A percentile compares a stretch with the other conserved stretches of the same genome.
Conservation (phyloP, 1,284 basidiomycete species). For the Leccinum huronense region DNA sequence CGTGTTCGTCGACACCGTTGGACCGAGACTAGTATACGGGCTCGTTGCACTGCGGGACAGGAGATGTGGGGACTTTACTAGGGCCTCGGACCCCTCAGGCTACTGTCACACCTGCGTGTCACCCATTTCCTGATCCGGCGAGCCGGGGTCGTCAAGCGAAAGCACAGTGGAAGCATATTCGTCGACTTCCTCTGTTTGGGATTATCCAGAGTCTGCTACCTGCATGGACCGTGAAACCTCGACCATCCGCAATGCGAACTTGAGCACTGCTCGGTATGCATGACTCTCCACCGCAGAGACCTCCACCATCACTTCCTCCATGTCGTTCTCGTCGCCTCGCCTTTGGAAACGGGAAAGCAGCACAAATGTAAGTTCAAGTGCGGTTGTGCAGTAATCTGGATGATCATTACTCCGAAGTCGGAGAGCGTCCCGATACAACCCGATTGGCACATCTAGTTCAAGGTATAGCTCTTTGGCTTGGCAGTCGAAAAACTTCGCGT, state of each 20-base stretch:
- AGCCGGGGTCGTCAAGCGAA: too few relatives aligned
- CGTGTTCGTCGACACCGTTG: too few relatives aligned
- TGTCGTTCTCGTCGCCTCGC: not conserved
- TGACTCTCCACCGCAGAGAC: not conserved
- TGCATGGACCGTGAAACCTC: not conserved
- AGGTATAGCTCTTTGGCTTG: not conserved
- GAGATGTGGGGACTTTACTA: too few relatives aligned
- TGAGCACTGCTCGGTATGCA: not conserved
- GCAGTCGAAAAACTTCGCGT: not conserved
- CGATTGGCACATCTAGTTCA: not conserved
- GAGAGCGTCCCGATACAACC: not conserved
- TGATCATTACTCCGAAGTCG: not conserved
- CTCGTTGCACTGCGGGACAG: too few relatives aligned
- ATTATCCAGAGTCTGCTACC: not conserved
- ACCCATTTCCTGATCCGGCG: too few relatives aligned
- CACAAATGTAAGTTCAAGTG: not conserved
- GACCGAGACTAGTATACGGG: too few relatives aligned
- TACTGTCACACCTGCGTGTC: too few relatives aligned
- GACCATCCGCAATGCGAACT: not conserved
- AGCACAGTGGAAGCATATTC: too few relatives aligned
- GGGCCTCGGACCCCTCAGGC: too few relatives aligned
- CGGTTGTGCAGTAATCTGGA: not conserved
- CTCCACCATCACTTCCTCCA: not conserved
- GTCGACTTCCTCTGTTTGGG: not conserved
- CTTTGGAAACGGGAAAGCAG: not conserved